A percentile compares a stretch with the other conserved stretches of the same genome.
Conservation (phyloP, 2,329 filamentous ascomycete genomes). For the Daldinia eschscholtzii region DNA sequence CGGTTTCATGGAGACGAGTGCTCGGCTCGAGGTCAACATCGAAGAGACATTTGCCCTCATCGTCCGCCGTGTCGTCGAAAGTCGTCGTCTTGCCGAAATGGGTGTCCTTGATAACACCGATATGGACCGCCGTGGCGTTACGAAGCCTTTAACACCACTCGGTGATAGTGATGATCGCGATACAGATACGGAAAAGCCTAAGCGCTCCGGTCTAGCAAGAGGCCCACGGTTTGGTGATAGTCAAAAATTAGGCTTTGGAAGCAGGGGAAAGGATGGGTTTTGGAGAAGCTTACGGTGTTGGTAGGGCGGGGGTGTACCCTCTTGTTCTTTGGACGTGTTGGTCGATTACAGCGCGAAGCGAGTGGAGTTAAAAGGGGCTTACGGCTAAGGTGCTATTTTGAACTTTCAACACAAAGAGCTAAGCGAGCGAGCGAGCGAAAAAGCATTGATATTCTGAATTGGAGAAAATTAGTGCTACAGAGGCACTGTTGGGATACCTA, state of each 20-base stretch:
- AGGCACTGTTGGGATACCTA: slow-evolving; percentile 9
- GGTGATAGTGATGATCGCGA: slow-evolving; percentile 51
- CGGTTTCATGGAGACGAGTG: slow-evolving; percentile 92
- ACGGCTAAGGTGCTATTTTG: neutral
- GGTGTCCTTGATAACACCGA: slow-evolving; percentile 60
- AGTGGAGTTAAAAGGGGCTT: slow-evolving; percentile 14
- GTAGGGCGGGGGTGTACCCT: slow-evolving; percentile 51
- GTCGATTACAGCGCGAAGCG: neutral
- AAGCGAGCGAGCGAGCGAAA: slow-evolving; percentile 7
- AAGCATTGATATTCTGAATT: slow-evolving; percentile 9
- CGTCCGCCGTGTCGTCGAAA: slow-evolving; percentile 71
- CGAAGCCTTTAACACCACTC: slow-evolving; percentile 69
- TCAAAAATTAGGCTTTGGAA: slow-evolving; percentile 55
- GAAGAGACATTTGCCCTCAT: slow-evolving; percentile 87
- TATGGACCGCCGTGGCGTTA: slow-evolving; percentile 66
- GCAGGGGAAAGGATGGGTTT: slow-evolving; percentile 61
- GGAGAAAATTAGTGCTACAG: neutral
- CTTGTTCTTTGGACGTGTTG: neutral
- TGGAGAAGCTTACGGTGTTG: slow-evolving; percentile 70
- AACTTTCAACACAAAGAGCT: neutral
- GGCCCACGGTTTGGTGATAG: slow-evolving; percentile 60
- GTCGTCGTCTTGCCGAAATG: slow-evolving; percentile 63
- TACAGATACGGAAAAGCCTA: slow-evolving; percentile 57
- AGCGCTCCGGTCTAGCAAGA: slow-evolving; percentile 48
- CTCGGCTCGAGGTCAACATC: slow-evolving; percentile 86